Conservation (phyloP, 1,284 basidiomycete genomes). For the Rugosomyces carneus region DNA sequence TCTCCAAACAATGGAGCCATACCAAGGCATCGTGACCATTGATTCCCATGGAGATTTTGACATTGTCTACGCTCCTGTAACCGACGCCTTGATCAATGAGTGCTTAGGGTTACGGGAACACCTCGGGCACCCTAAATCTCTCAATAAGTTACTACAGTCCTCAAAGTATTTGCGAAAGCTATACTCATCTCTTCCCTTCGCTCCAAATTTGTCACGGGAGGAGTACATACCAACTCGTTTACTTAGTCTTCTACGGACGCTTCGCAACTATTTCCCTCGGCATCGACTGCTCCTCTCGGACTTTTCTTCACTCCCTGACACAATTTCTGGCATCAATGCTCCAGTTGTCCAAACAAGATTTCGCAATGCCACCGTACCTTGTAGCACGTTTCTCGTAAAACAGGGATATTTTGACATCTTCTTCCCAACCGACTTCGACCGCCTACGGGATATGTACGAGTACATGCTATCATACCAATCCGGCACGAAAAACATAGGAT, state of each 20-base stretch:
- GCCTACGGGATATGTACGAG: slow-evolving; percentile 85
- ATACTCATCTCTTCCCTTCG: slow-evolving; percentile 74
- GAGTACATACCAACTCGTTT: slow-evolving; percentile 94
- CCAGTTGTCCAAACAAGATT: slow-evolving; percentile 97
- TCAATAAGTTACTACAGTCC: slow-evolving; percentile 53
- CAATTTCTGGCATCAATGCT: slow-evolving; percentile 79
- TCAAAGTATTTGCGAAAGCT: slow-evolving; percentile 52
- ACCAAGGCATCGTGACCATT: slow-evolving; percentile 81
- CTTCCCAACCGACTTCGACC: slow-evolving; percentile 93
- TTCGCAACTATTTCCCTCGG: slow-evolving; percentile 83
- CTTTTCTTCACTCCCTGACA: slow-evolving; percentile 85
- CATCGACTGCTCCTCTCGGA: slow-evolving; percentile 92
- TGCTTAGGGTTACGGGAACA: slow-evolving; percentile 63
- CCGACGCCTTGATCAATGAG: slow-evolving; percentile 77
- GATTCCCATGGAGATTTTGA: slow-evolving; percentile 83
- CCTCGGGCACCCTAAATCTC: slow-evolving; percentile 48
- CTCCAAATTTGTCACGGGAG: slow-evolving; percentile 84
- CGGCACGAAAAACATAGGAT: slow-evolving; percentile 26
- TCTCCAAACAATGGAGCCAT: slow-evolving; percentile 68
- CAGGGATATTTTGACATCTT: slow-evolving; percentile 99
- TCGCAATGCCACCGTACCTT: slow-evolving; percentile 80
- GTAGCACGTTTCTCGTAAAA: slow-evolving; percentile 85
- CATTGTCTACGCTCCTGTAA: slow-evolving; percentile 79
- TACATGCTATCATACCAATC: slow-evolving; percentile 62
- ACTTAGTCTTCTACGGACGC: slow-evolving; percentile 77